Conservation (phyloP, 2,329 filamentous ascomycete species). For the Talaromyces sp. region DNA sequence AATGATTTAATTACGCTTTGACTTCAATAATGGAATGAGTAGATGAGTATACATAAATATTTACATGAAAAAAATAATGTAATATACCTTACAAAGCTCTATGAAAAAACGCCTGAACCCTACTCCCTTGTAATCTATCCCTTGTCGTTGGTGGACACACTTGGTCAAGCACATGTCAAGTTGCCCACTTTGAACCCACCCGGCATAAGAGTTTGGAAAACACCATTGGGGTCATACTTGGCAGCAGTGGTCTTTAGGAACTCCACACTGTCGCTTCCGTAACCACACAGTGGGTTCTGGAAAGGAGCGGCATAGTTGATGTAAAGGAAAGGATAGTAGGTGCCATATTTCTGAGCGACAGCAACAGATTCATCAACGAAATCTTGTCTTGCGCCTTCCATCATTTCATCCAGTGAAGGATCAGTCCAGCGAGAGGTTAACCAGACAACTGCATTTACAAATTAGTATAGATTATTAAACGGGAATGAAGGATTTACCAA, state of each 20-base stretch:
- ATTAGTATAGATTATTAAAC: background rate
- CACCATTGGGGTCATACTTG: conserved; percentile 19
- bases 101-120: background rate
- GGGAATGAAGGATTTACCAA: background rate
- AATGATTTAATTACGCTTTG: background rate
- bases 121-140: background rate
- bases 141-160: background rate
- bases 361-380: background rate
- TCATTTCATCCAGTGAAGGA: background rate
- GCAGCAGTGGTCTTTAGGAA: conserved; percentile 17
- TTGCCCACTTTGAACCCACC: conserved; percentile 22
- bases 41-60: background rate
- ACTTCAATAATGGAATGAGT: background rate
- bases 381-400: background rate
- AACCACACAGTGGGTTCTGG: conserved; percentile 38
- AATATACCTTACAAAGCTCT: background rate
- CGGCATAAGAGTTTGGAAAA: conserved; percentile 23
- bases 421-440: background rate
- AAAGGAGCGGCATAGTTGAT: conserved; percentile 42
- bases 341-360: background rate
- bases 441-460: background rate
- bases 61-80: background rate
- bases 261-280: conserved; percentile 34
- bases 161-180: background rate
- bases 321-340: conserved; percentile 25